Base-by-base conservation (phyloP, 768 basidiomycete species). In the Mrakia blollopis region DNA sequence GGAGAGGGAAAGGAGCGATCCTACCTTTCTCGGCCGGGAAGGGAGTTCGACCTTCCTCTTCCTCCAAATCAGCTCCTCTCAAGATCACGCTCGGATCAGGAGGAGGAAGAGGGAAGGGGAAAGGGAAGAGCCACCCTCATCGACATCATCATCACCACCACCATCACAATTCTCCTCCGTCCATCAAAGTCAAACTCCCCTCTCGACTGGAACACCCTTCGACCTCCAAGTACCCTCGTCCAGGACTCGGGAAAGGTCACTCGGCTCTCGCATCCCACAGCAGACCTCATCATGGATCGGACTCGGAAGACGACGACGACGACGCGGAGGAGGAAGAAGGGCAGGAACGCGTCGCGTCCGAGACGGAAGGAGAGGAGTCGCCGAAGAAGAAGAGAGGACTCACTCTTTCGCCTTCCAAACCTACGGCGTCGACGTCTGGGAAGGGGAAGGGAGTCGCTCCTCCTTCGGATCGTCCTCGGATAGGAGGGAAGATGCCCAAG, bases 201-300 rank as follows among this genome's bases (percentile, higher is more conserved):
- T 9, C 65, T 18, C 57, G 57, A n/a, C 57, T 57, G 11, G 57
- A 57, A 4, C 57, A 57, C 25, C 28, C 57, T 28, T 39, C 65
- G 18, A 39, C 65, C 35, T 68, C 65, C 35, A 68, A 68, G 65
- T 68, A 68, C 65, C 65, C 65, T n/a, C 65, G 65, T 37, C 65
- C 65, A 41, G 65, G 65, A 39, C 32, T 68, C 18, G 65, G 65
- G 5, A 68, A 68, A 30, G 65, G 65, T 2, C 65, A 39, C 8
- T 39, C 65, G 14, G 65, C 65, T 35, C 65, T 68, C 39, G 65
- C 65, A 13, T 39, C 65, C 0, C 37, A 8, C 57, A 25, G 28
- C 13, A 25, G 28, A 25, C 57, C 35, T 39, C 65, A 8, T 7
- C 35, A 25, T 23, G 65, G 39, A 35, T 68, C 65, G 65, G 65